A percentile compares a stretch with the other conserved stretches of the same genome.
Evolutionary conservation across 352 stramenopile genomes (phyloP).

Genomic region (Globisporangium echinulatum): DNA sequence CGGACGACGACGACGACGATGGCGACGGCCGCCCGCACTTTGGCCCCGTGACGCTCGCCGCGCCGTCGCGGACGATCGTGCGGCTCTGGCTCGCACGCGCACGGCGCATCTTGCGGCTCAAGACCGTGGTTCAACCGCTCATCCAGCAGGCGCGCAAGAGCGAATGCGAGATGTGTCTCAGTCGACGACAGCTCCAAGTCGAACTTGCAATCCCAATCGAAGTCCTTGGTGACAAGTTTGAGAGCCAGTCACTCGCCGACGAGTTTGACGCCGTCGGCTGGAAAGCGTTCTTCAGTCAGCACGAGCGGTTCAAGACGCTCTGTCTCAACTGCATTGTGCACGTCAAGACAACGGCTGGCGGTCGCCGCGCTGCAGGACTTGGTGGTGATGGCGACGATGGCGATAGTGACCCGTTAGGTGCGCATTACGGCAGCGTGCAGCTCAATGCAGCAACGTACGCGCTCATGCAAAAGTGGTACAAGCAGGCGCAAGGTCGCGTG

Average conservation of each 20-base stretch:
- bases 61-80: constrained; percentile 88
- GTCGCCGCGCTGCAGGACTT: constrained; percentile 14
- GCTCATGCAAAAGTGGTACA: constrained; percentile 91
- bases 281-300: constrained; percentile 93
- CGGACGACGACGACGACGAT: constrained; percentile 90
- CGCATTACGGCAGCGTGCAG: constrained; percentile 48
- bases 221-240: constrained; percentile 91
- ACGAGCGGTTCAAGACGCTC: constrained; percentile 93
- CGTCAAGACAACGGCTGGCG: constrained; percentile 34
- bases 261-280: constrained; percentile 93
- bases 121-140: constrained; percentile 86
- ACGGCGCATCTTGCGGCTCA: constrained; percentile 73
- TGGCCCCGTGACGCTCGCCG: constrained; percentile 87
- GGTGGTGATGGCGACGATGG: constrained; percentile 12
- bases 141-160: constrained; percentile 89
- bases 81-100: constrained; percentile 90
- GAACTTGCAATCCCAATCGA: constrained; percentile 90
- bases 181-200: constrained; percentile 91
- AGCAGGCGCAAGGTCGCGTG: constrained; percentile 83
- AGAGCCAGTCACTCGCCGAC: constrained; percentile 74
- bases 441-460: constrained; percentile 84
- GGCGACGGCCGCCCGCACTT: constrained; percentile 64
- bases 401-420: constrained; percentile 20
- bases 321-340: constrained; percentile 91
- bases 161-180: constrained; percentile 94